A percentile compares a stretch with the other conserved stretches of the same genome.
phyloP scores from a whole-genome alignment of 2,329 filamentous ascomycete species.

The Sporothrix schenckii region DNA sequence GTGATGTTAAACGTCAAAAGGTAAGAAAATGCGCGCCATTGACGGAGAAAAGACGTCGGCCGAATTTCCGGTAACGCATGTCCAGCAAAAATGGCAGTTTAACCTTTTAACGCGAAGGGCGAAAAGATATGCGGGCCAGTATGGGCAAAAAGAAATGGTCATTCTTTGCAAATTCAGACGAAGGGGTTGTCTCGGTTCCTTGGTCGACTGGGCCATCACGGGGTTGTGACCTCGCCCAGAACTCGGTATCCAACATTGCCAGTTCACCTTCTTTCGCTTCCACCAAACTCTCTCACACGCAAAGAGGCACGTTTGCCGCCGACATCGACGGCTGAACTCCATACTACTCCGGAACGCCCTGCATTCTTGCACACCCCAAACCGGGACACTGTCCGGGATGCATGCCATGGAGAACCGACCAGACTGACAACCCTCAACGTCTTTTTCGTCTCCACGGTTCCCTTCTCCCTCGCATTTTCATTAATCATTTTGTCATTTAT shows the following conservation, averaged over 20 bases:
- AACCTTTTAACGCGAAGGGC: neutral
- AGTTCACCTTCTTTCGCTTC: neutral
- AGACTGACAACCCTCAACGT: slow-evolving; percentile 3
- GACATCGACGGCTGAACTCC: slow-evolving; percentile 14
- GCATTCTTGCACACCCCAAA: slow-evolving; percentile 10
- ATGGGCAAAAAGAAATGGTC: too few relatives aligned
- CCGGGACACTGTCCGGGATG: slow-evolving; percentile 1
- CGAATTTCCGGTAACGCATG: neutral
- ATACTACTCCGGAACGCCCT: slow-evolving; percentile 1
- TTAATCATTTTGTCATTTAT: neutral
- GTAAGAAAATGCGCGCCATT: neutral
- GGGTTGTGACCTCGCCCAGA: slow-evolving; percentile 8
- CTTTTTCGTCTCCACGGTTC: neutral
- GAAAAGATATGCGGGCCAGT: neutral
- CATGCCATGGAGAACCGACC: neutral
- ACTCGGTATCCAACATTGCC: neutral
- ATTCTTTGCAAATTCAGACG: too few relatives aligned
- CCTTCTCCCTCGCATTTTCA: neutral
- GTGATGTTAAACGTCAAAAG: neutral
- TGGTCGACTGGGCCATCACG: slow-evolving; percentile 16
- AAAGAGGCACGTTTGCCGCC: slow-evolving; percentile 9
- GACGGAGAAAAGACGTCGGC: neutral
- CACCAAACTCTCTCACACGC: neutral
- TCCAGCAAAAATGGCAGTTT: too few relatives aligned
- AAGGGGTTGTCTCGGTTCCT: slow-evolving; percentile 1